Evolutionary conservation across 2,329 filamentous ascomycete species (phyloP).

Genomic region (Ceratocystis lukuohia): DNA sequence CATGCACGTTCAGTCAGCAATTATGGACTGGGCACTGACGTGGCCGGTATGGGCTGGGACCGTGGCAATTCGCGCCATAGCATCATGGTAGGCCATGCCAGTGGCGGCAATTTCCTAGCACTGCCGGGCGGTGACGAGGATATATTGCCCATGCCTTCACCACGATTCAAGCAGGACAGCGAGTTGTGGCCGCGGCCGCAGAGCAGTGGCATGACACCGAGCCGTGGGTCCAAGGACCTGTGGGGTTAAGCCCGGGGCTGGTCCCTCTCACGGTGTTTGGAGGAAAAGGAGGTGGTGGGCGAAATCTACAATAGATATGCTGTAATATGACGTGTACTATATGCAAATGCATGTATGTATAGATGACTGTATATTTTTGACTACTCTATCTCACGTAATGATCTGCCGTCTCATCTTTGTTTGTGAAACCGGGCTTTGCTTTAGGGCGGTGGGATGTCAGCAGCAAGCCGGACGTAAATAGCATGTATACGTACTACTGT

Average conservation of each 20-base stretch:
- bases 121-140: conserved; percentile 29
- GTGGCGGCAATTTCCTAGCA: conserved; percentile 39
- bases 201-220: conserved; percentile 32
- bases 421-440: not conserved
- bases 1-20: conserved; percentile 37
- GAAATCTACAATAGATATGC: not conserved
- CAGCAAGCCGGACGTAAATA: not conserved
- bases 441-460: not conserved
- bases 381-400: not conserved
- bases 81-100: conserved; percentile 37
- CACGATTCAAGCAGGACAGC: conserved; percentile 24
- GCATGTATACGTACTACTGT: not conserved
- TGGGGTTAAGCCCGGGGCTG: conserved; percentile 27
- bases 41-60: conserved; percentile 37
- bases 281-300: not conserved
- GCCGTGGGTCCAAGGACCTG: conserved; percentile 30
- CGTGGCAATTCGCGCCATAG: conserved; percentile 40
- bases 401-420: not conserved
- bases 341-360: not conserved
- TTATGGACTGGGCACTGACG: conserved; percentile 43
- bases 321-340: not conserved
- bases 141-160: conserved; percentile 19
- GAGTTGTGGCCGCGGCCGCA: conserved; percentile 31
- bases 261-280: not conserved
- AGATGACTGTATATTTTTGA: not conserved